Evolutionary conservation across 805 yeast genomes (phyloP).

Genomic region (Blastobotrys americana): DNA sequence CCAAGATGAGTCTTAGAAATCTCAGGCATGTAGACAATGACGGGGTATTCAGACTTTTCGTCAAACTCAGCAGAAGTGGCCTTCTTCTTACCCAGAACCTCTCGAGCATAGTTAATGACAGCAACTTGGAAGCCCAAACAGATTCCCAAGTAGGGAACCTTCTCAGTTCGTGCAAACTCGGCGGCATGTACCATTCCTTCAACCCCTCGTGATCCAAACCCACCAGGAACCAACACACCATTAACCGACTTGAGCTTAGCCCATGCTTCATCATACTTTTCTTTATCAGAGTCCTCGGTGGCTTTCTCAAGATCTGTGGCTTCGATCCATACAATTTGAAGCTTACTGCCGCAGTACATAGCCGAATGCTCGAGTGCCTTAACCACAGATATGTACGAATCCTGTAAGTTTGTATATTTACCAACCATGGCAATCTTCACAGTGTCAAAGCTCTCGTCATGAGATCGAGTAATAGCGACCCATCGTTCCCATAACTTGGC

Average conservation of each 20-base stretch:
- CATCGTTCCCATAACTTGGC: constrained; percentile 63
- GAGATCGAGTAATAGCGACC: constrained; percentile 69
- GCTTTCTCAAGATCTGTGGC: constrained; percentile 81
- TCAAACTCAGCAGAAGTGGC: constrained; percentile 82
- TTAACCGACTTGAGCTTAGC: constrained; percentile 86
- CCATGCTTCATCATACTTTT: constrained; percentile 92
- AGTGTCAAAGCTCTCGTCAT: constrained; percentile 75
- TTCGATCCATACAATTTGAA: constrained; percentile 94
- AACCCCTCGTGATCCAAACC: constrained; percentile 94
- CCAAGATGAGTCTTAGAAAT: constrained; percentile 93
- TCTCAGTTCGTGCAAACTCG: constrained; percentile 95
- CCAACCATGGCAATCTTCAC: constrained; percentile 96
- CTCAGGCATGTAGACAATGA: constrained; percentile 97
- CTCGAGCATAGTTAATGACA: constrained; percentile 85
- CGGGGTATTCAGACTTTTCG: constrained; percentile 54
- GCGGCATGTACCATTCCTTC: constrained; percentile 98
- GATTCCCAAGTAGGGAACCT: constrained; percentile 91
- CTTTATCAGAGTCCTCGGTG: constrained; percentile 54
- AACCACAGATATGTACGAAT: constrained; percentile 89
- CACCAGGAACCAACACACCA: constrained; percentile 97
- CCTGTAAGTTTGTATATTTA: constrained; percentile 92
- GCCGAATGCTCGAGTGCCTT: constrained; percentile 94
- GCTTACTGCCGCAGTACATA: constrained; percentile 76
- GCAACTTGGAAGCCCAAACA: constrained; percentile 97
- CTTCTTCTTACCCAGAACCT: constrained; percentile 54